Conservation (phyloP, 257 asterid genomes). For the Scutellaria baicalensis region DNA sequence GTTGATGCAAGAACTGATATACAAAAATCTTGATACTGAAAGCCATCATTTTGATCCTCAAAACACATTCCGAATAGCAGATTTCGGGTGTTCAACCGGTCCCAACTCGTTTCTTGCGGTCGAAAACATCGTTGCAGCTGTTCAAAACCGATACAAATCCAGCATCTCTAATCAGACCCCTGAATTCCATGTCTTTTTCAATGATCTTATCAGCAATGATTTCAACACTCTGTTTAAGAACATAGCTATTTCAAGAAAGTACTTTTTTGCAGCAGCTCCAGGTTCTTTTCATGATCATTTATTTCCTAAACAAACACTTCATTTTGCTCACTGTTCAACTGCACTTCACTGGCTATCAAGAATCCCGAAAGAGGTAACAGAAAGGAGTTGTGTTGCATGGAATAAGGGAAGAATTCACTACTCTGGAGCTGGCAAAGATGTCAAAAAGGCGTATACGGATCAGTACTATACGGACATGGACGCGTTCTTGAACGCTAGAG, state of each 20-base stretch:
- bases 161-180: slow-evolving; percentile 3
- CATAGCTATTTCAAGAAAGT: slow-evolving; percentile 16
- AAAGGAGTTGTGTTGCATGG: slow-evolving; percentile 25
- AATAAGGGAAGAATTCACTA: slow-evolving; percentile 48
- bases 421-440: slow-evolving; percentile 34
- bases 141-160: slow-evolving; percentile 17
- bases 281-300: slow-evolving; percentile 47
- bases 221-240: slow-evolving; percentile 50
- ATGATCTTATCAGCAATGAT: slow-evolving; percentile 35
- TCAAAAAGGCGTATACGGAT: slow-evolving; percentile 27
- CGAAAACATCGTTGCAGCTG: slow-evolving; percentile 36
- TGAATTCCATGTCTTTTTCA: slow-evolving; percentile 41
- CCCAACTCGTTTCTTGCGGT: slow-evolving; percentile 43
- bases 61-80: slow-evolving; percentile 33
- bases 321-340: slow-evolving; percentile 51
- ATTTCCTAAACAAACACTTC: slow-evolving; percentile 26
- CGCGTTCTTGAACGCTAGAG: slow-evolving; percentile 40
- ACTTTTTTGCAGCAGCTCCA: slow-evolving; percentile 36
- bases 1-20: slow-evolving; percentile 17
- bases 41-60: not conserved
- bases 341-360: slow-evolving; percentile 57
- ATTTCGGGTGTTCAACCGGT: slow-evolving; percentile 52
- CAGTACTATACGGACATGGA: slow-evolving; percentile 38
- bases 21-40: slow-evolving; percentile 22
- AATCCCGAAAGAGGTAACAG: slow-evolving; percentile 26